Base-by-base conservation (phyloP, 495 filamentous ascomycete genomes). In the Platismatia glauca region DNA sequence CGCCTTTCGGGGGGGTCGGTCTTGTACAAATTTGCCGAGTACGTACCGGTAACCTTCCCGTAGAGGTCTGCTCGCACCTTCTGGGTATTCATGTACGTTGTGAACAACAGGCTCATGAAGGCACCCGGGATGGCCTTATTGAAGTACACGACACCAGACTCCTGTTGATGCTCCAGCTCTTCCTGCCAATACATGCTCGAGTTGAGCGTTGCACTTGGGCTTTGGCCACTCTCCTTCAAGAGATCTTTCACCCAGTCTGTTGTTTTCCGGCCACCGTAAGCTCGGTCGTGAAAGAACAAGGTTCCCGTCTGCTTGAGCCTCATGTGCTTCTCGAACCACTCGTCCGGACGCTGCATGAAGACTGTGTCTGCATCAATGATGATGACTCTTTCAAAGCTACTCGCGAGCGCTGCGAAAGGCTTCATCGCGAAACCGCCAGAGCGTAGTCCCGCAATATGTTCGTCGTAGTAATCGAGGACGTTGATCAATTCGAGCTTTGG, bases 251-350 rank as follows among this genome's bases (percentile, higher is more conserved):
- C 53, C 61, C 61, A 61, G 16, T 58, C 61, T 1, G 55, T 56
- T 53, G 50, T 53, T 34, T 13, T 53, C 29, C 46, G 46, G n/a
- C 56, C 61, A 44, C n/a, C 35, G n/a, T 33, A 60, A 41, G 74
- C 59, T n/a, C 75, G 67, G 64, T 78, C 75, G 62, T 75, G 73
- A 67, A 76, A 77, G 56, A 77, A 74, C 16, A 75, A 57, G 5
- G 74, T 73, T 0, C 76, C 76, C 1, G 70, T 75, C 11, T 66
- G 59, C 15, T 57, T 46, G 55, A 75, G 75, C 1, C 62, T 64
- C 18, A 58, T 52, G 24, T 74, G 61, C 27, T 58, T 63, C 0
- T 70, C 72, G 64, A 70, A 72, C 37, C 31, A n/a, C 8, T 59
- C 44, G 24, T 63, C 60, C 4, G 72, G 72, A 18, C 66, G 35